Base-by-base conservation (phyloP, 495 filamentous ascomycete genomes). In the Lasiosphaeria ovina region DNA sequence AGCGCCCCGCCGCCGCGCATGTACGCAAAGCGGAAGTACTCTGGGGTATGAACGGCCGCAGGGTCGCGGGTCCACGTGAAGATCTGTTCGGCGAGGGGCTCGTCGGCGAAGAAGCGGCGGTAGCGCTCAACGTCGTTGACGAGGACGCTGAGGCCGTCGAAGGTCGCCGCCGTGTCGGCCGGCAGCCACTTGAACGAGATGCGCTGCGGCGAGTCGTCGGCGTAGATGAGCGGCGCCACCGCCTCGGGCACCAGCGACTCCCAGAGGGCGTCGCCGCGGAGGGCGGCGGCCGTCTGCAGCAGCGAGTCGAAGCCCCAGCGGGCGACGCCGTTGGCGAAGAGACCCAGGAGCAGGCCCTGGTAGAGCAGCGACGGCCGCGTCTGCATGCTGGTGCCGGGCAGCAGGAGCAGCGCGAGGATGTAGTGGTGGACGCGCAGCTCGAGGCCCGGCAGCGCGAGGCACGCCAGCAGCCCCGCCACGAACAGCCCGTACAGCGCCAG, bases 361-460 rank as follows among this genome's bases (percentile, higher is more conserved):
- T 90, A 96, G 8, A 94, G 71, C 12, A 97, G 72, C 0, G 85
- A 86, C 0, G 88, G 87, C 0, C 93, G 82, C 3, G 88, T 97
- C 57, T 93, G 91, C 53, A 96, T 82, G 47, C 85, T 84, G 0
- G 93, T 96, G 0, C 91, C 91, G 0, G 90, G 92, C 12, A 96
- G 84, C 0, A 98, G 82, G 2, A 85, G 71, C 2, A 97, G 77
- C 10, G 89, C 92, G 12, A 98, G 82, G 63, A 98, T 88, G 65
- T 98, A 98, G 71, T 98, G 94, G 66, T 98, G 94, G 59, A 98
- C 94, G n/a, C 94, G 84, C 48, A 98, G 81, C 54, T 84, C 87
- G 2, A 95, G 85, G 24, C 83, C 82, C 0, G 93, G 92, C 3
- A 96, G 74, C 2, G 81, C 80, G 2, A 92, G 77, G 38, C 88